Evolutionary conservation across 805 yeast species (phyloP).

Genomic region (Lipomyces oligophaga): DNA sequence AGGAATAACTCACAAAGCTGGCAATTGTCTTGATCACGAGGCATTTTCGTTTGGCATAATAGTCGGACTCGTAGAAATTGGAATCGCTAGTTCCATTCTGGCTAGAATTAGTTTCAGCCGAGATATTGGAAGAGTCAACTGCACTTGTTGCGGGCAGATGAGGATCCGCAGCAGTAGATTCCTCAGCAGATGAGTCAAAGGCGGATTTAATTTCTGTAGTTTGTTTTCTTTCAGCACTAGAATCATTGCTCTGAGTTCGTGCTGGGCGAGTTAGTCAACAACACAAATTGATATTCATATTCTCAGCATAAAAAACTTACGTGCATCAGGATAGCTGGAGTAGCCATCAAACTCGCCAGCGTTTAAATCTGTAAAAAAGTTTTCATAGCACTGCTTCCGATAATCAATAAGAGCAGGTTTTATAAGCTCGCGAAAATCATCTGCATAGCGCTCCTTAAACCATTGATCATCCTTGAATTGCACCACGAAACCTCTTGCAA

Average conservation of each 20-base stretch:
- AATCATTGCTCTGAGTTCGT: no score
- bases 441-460: slow-evolving; percentile 27
- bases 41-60: slow-evolving; percentile 8
- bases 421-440: slow-evolving; percentile 1
- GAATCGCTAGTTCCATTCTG: background rate
- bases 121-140: no score
- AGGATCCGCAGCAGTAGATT: no score
- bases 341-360: slow-evolving; percentile 23
- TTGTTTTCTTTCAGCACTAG: no score
- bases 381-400: slow-evolving; percentile 8
- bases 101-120: background rate
- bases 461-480: slow-evolving; percentile 25
- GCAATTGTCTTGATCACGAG: slow-evolving; percentile 25
- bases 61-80: background rate
- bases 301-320: slow-evolving; percentile 13
- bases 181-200: no score
- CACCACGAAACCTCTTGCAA: slow-evolving; percentile 27
- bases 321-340: slow-evolving; percentile 15
- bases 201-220: no score
- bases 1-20: slow-evolving; percentile 14
- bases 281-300: no score
- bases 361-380: slow-evolving; percentile 19
- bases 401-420: slow-evolving; percentile 2
- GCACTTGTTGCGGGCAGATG: background rate
- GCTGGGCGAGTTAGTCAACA: no score